These are phyloP conservation scores for Neoboletus subvelutipes DNA, from an alignment of 768 basidiomycete species.

Conservation along the genomic window DNA sequence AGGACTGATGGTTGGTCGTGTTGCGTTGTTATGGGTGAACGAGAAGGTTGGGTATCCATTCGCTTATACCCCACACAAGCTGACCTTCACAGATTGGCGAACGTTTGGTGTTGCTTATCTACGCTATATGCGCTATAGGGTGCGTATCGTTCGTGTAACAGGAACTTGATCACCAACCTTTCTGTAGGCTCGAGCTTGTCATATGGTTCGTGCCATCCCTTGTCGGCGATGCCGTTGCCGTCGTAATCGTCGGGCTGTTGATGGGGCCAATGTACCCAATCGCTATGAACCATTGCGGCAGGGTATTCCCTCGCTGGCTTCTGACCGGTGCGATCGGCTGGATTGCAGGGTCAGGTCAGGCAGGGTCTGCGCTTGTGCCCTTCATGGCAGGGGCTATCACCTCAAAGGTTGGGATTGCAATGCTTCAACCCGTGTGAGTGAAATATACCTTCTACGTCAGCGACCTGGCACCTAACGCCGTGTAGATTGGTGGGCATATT, in stretches of 20 bases:
- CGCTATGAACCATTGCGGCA: slow-evolving; percentile 35
- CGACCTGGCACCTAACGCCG: neutral
- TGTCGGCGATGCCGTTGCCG: slow-evolving; percentile 60
- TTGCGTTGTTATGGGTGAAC: slow-evolving; percentile 31
- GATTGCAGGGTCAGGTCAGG: slow-evolving; percentile 51
- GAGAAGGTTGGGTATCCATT: slow-evolving; percentile 18
- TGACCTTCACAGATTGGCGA: slow-evolving; percentile 31
- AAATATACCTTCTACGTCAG: neutral
- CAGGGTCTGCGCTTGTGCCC: slow-evolving; percentile 51
- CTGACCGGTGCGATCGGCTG: slow-evolving; percentile 44
- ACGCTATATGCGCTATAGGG: slow-evolving; percentile 33
- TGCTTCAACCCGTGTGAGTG: slow-evolving; percentile 50
- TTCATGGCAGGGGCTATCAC: slow-evolving; percentile 51
- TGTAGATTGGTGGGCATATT: slow-evolving; percentile 37
- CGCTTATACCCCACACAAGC: neutral
- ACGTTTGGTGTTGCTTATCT: slow-evolving; percentile 28
- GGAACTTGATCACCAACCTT: neutral
- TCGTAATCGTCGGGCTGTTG: slow-evolving; percentile 63
- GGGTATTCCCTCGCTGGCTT: slow-evolving; percentile 36
- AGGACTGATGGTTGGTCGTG: slow-evolving; percentile 32
- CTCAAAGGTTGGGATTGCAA: slow-evolving; percentile 40
- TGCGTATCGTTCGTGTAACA: neutral
- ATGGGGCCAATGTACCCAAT: slow-evolving; percentile 79
- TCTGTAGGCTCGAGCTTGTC: slow-evolving; percentile 54
- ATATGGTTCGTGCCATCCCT: slow-evolving; percentile 72